Conservation (phyloP, 768 basidiomycete genomes). For the Kwoniella bestiolae region DNA sequence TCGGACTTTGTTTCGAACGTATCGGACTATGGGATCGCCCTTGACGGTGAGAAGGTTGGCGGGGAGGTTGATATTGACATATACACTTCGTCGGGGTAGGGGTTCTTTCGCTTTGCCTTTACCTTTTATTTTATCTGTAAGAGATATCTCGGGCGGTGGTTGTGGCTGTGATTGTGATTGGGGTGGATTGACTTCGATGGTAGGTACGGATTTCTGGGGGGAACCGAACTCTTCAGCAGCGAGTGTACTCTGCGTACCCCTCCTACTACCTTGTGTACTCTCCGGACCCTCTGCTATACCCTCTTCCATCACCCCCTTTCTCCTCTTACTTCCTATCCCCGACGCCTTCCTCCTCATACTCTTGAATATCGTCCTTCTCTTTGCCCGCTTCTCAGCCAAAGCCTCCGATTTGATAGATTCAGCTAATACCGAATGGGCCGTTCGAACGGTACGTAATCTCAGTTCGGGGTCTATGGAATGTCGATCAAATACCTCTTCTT, state of each 20-base stretch:
- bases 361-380: slow-evolving; percentile 40
- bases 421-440: slow-evolving; percentile 86
- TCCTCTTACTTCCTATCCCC: slow-evolving; percentile 20
- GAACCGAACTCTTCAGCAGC: slow-evolving; percentile 3
- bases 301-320: slow-evolving; percentile 14
- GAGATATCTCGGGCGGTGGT: background rate
- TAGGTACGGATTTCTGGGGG: background rate
- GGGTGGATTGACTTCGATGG: background rate
- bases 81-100: slow-evolving; percentile 68
- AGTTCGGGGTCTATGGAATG: slow-evolving; percentile 71
- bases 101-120: slow-evolving; percentile 19
- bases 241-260: slow-evolving; percentile 14
- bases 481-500: slow-evolving; percentile 39
- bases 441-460: slow-evolving; percentile 86
- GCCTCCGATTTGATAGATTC: slow-evolving; percentile 79
- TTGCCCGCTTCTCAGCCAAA: slow-evolving; percentile 56
- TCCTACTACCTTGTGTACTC: slow-evolving; percentile 5
- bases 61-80: slow-evolving; percentile 75
- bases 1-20: slow-evolving; percentile 88
- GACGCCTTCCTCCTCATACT: slow-evolving; percentile 37
- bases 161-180: background rate
- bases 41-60: slow-evolving; percentile 68
- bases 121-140: slow-evolving; percentile 2
- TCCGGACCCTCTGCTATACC: background rate
- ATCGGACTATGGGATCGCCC: slow-evolving; percentile 79